Evolutionary conservation across 176 grass and related monocot genomes (phyloP), one percentile per base, ranked within the genome.

Genomic region (Oryza punctata): DNA sequence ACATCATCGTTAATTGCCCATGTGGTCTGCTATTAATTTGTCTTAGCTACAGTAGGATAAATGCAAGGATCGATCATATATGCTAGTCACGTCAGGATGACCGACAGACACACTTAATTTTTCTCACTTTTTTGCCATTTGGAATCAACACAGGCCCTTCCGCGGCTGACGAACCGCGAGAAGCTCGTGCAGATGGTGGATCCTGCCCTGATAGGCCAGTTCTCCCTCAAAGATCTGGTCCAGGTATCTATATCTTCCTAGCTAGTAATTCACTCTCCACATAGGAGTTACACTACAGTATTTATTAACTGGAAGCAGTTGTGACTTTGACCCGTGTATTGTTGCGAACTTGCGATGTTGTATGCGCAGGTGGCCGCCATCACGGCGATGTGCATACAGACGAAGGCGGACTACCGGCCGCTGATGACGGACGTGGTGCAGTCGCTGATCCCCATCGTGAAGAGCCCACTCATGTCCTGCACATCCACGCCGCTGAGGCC

Each of bases 371-470:
- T 99, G 13, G 96, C 91, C 45, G 96, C 96, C n/a, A 94, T 99
- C 43, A 93, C 96, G 3, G 93, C 96, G 63, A 92, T 99, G 77
- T 99, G 96, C 66, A 28, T 99, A 26, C 96, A 99, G 78, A 72
- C 96, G 15, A 94, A 99, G 85, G 91, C 88, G 12, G 96, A 99
- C 46, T 99, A 99, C 87, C 85, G 96, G 83, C 96, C 93, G 38
- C 84, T 99, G n/a, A 99, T 99, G 96, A 96, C 93, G 40, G 96
- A 99, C 41, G 87, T 99, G 57, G 93, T 96, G 86, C 96, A 99
- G 77, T 99, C 96, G 50, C 87, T 99, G 70, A 92, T 99, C 80
- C 96, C 96, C 61, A 89, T 99, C 75, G 91, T 93, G 12, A 95
- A 86, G 73, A 92, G 80, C 70, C 77, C 81, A 8, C 32, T 19